Evolutionary conservation across 192 early-diverging fungal genomes (phyloP), one percentile per base, ranked within the genome.

Genomic region (Entomortierella lignicola): DNA sequence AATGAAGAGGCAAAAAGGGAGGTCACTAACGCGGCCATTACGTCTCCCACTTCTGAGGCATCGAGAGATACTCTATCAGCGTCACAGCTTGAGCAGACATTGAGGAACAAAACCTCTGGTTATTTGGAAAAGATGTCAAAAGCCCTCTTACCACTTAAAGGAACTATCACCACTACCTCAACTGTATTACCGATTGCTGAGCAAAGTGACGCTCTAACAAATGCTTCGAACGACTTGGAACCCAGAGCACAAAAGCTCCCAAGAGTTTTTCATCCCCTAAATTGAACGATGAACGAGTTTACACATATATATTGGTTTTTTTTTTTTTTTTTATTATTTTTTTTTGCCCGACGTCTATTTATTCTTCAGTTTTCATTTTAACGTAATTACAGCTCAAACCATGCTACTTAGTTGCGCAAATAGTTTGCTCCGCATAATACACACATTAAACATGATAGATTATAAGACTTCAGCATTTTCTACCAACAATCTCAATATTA

Each of bases 111-210:
- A 42, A 65, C 74, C 0, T 70, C 66, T 8, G 74, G 74, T 10
- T 79, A 79, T 55, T 23, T 79, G 20, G 74, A 79, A 55, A 79
- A 79, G 43, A 70, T 79, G 62, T 79, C 75, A 1, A 79, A 79
- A 57, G 75, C 63, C 0, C 63, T 79, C 29, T 11, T 66, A 29
- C 42, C 62, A 11, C n/a, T 63, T 0, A 74, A 61, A 27, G 17
- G 34, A 1, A 18, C 48, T 5, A 52, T 44, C 2, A n/a, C 41
- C 2, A 60, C 52, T 48, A 18, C 67, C 23, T 39, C 67, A 4
- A 44, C 41, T 18, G 44, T 31, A 10, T 44, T 39, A 12, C 8
- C 34, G 13, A 42, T 34, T 20, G 13, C 32, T 29, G 67, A 32
- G 2, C 29, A 26, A 39, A 37, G 10, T 37, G 15, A 47, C 57